phyloP scores from a whole-genome alignment of 345 rosid species.

The Aethionema arabicum region DNA sequence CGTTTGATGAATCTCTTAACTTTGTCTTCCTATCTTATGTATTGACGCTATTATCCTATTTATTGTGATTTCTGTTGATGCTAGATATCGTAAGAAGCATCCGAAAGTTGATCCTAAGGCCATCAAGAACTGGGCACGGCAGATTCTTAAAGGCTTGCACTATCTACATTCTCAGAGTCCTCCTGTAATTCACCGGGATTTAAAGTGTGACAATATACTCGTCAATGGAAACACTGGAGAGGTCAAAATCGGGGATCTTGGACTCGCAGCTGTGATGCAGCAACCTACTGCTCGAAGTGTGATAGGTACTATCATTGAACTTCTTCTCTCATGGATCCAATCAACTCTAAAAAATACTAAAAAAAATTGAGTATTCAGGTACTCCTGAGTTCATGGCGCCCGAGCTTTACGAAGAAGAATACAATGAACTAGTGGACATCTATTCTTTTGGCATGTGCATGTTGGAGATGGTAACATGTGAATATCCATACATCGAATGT shows the following conservation, averaged over 20 bases:
- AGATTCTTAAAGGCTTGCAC: slow-evolving; percentile 53
- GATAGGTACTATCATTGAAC: slow-evolving; percentile 28
- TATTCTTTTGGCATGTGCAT: slow-evolving; percentile 90
- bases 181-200: slow-evolving; percentile 61
- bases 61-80: slow-evolving; percentile 19
- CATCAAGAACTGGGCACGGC: slow-evolving; percentile 59
- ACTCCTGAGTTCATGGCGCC: slow-evolving; percentile 98
- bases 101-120: slow-evolving; percentile 51
- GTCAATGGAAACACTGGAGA: slow-evolving; percentile 62
- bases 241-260: slow-evolving; percentile 69
- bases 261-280: slow-evolving; percentile 58
- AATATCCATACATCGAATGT: slow-evolving; percentile 82
- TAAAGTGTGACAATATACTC: slow-evolving; percentile 59
- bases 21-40: not conserved
- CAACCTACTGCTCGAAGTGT: slow-evolving; percentile 61
- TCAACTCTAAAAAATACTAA: not conserved
- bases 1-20: not conserved
- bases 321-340: not conserved
- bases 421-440: slow-evolving; percentile 78
- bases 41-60: not conserved
- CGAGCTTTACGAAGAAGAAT: slow-evolving; percentile 85
- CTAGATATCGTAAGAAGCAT: slow-evolving; percentile 57
- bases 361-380: slow-evolving; percentile 42
- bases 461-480: slow-evolving; percentile 79
- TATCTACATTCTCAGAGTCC: slow-evolving; percentile 52